Conservation (phyloP, 2,329 filamentous ascomycete species). For the Pseudogymnoascus sp. region DNA sequence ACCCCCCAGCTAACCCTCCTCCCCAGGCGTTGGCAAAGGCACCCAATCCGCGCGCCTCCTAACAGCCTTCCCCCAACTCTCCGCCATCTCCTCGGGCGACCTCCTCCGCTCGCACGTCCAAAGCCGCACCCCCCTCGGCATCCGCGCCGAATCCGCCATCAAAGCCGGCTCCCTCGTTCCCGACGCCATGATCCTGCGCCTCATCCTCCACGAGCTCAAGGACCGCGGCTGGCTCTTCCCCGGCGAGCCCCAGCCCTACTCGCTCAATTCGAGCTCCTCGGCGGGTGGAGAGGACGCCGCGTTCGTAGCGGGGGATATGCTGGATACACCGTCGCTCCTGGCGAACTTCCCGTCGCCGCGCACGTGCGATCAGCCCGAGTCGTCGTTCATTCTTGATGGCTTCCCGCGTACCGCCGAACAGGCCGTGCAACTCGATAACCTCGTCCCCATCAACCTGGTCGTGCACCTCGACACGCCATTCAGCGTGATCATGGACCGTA, state of each 20-base stretch:
- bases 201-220: conserved; percentile 84
- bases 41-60: conserved; percentile 90
- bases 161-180: conserved; percentile 83
- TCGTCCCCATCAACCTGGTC: conserved; percentile 92
- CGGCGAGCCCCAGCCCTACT: conserved; percentile 28
- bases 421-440: conserved; percentile 64
- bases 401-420: conserved; percentile 85
- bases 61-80: conserved; percentile 76
- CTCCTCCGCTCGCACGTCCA: conserved; percentile 88
- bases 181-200: conserved; percentile 81
- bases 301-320: conserved; percentile 30
- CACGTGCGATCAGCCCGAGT: conserved; percentile 60
- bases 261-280: conserved; percentile 20
- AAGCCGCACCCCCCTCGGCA: conserved; percentile 46
- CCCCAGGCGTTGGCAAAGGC: conserved; percentile 83
- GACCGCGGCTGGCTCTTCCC: conserved; percentile 72
- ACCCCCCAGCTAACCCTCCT: too few relatives aligned
- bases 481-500: conserved; percentile 79
- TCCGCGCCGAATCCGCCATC: conserved; percentile 85
- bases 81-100: conserved; percentile 89
- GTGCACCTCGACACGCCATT: conserved; percentile 80
- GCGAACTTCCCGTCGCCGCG: conserved; percentile 32
- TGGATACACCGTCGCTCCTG: conserved; percentile 26
- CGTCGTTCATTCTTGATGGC: conserved; percentile 91
- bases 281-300: conserved; percentile 29